These are phyloP conservation scores for Tolypocladium album DNA, from an alignment of 2,329 filamentous ascomycete genomes.

Conservation along the genomic window DNA sequence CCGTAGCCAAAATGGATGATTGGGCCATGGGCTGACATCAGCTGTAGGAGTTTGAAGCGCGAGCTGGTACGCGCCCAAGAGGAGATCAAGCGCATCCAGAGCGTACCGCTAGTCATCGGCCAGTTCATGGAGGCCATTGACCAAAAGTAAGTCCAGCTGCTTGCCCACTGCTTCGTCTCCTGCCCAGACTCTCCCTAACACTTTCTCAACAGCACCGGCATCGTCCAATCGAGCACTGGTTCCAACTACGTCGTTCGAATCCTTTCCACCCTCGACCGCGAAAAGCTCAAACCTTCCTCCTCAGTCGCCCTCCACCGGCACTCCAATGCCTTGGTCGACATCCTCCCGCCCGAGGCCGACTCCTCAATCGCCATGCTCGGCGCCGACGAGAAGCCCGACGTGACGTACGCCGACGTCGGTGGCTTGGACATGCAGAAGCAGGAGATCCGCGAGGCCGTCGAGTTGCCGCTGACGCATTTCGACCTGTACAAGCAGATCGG, in stretches of 20 bases:
- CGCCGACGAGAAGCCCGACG: conserved; percentile 92
- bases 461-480: conserved; percentile 93
- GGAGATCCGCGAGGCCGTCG: conserved; percentile 95
- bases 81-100: conserved; percentile 99
- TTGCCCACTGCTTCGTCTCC: not conserved
- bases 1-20: not conserved
- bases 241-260: conserved; percentile 99
- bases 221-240: conserved; percentile 95
- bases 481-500: conserved; percentile 99
- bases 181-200: conserved; percentile 1
- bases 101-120: conserved; percentile 92
- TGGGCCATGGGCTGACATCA: conserved; percentile 2
- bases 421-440: conserved; percentile 99
- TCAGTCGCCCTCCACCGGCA: conserved; percentile 96
- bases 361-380: conserved; percentile 98
- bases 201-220: conserved; percentile 63
- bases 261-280: conserved; percentile 93
- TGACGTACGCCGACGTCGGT: conserved; percentile 95
- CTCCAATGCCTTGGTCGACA: conserved; percentile 97
- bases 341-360: conserved; percentile 96
- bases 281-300: conserved; percentile 94
- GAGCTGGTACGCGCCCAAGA: conserved; percentile 96
- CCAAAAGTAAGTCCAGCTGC: conserved; percentile 62
- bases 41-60: conserved; percentile 75
- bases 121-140: conserved; percentile 99